Base-by-base conservation (phyloP, 768 basidiomycete species). In the Collybia nuda region DNA sequence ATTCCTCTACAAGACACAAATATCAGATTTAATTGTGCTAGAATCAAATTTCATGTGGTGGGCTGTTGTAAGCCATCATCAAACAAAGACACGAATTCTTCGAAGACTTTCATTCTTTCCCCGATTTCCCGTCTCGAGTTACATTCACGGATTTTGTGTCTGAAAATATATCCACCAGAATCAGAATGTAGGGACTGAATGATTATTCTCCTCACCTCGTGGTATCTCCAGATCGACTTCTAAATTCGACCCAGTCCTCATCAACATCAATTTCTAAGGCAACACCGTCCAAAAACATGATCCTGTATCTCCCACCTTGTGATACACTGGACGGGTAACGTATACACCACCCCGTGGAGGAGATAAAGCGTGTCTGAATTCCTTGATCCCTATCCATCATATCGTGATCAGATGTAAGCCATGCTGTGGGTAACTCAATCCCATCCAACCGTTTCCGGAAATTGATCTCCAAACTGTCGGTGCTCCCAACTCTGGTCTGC, bases 251-350 rank as follows among this genome's bases (percentile, higher is more conserved):
- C 65, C 68, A 67, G 38, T 75, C 73, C 52, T 76, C 72, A 43
- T 76, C 74, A 3, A 72, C 69, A 45, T 76, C 73, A 43, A 76
- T 63, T 38, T 74, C 72, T 44, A 76, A 59, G 22, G 64, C 55
- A 24, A 61, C 58, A 1, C 74, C 74, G 57, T 75, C 74, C 17
- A 71, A 44, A 50, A 76, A 76, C 73, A 76, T 74, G 12, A 76
- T 65, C 51, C 65, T 68, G 48, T 75, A 76, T 22, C 68, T 59
- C 6, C 73, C 71, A n/a, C 71, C 71, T 49, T 72, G 67, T n/a
- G 70, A 67, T 1, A 69, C 63, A n/a, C 56, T 58, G 14, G 67
- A 72, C 24, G 57, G 57, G 38, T 72, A 66, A 41, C 74, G 66
- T 47, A 76, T 67, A 49, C 75, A 75, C 74, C 75, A 76, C 6